Evolutionary conservation across 2,329 filamentous ascomycete genomes (phyloP).

Genomic region (Chaetoscypha palmicola): DNA sequence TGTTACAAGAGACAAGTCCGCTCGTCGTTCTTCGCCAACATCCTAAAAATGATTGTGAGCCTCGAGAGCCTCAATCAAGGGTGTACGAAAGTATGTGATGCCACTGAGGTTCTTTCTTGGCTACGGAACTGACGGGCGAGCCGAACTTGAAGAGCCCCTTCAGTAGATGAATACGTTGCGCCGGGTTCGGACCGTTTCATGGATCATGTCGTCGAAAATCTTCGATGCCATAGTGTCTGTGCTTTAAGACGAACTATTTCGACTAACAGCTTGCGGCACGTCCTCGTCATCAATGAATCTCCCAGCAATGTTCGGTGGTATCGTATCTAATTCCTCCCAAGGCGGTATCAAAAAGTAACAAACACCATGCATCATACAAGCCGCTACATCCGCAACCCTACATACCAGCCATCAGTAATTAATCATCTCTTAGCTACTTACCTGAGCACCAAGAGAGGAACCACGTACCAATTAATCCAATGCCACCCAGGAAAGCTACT

Average conservation of each 20-base stretch:
- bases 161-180: too few species aligned
- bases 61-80: too few species aligned
- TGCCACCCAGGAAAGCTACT: slow-evolving; percentile 18
- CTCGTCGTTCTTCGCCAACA: too few species aligned
- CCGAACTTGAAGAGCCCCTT: too few species aligned
- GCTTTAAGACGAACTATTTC: background rate
- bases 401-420: background rate
- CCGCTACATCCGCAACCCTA: slow-evolving; percentile 12
- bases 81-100: too few species aligned
- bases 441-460: background rate
- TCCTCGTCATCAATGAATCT: background rate
- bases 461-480: slow-evolving; percentile 15
- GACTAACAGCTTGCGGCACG: background rate
- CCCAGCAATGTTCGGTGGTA: background rate
- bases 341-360: slow-evolving; percentile 9
- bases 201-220: background rate
- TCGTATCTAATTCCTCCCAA: slow-evolving; percentile 5
- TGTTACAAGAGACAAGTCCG: too few species aligned
- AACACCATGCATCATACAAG: slow-evolving; percentile 12
- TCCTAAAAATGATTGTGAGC: too few species aligned
- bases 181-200: too few species aligned
- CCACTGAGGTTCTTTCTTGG: too few species aligned
- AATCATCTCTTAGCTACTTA: background rate
- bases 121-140: too few species aligned
- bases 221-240: background rate